Evolutionary conservation across 2,329 filamentous ascomycete genomes (phyloP).

Genomic region (Parascedosporium putredinis): DNA sequence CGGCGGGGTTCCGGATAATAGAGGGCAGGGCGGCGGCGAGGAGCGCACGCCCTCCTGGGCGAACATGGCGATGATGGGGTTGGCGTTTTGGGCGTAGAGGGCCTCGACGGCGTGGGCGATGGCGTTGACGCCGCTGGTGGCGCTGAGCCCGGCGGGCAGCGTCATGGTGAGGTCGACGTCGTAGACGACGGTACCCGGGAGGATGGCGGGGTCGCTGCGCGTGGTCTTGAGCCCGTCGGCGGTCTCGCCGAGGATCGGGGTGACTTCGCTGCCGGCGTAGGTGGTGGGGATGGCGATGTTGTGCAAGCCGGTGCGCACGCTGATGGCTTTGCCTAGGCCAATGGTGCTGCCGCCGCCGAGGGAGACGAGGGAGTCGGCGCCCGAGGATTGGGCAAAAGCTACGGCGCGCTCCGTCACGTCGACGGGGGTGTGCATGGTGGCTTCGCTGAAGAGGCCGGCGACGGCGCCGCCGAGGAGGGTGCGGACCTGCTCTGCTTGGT

Average conservation of each 20-base stretch:
- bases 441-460: slow-evolving; percentile 34
- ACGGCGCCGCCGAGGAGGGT: slow-evolving; percentile 13
- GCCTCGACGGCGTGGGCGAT: slow-evolving; percentile 57
- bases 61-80: slow-evolving; percentile 48
- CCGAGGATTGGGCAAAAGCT: slow-evolving; percentile 29
- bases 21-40: slow-evolving; percentile 43
- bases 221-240: slow-evolving; percentile 47
- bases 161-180: slow-evolving; percentile 54
- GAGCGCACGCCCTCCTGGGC: slow-evolving; percentile 46
- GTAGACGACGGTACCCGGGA: slow-evolving; percentile 52
- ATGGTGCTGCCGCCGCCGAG: slow-evolving; percentile 54
- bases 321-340: slow-evolving; percentile 50
- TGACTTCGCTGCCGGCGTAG: slow-evolving; percentile 54
- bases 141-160: slow-evolving; percentile 39
- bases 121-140: slow-evolving; percentile 53
- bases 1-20: slow-evolving; percentile 34
- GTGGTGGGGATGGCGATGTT: slow-evolving; percentile 51
- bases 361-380: slow-evolving; percentile 45
- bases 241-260: slow-evolving; percentile 54
- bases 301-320: slow-evolving; percentile 39
- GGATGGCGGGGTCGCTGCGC: slow-evolving; percentile 44
- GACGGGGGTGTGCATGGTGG: slow-evolving; percentile 53
- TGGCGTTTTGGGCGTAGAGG: slow-evolving; percentile 50
- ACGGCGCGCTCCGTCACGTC: slow-evolving; percentile 46
- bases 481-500: slow-evolving; percentile 27